These are phyloP conservation scores for Tolypocladium pustulatum DNA, from an alignment of 2,329 filamentous ascomycete species.

Conservation along the genomic window DNA sequence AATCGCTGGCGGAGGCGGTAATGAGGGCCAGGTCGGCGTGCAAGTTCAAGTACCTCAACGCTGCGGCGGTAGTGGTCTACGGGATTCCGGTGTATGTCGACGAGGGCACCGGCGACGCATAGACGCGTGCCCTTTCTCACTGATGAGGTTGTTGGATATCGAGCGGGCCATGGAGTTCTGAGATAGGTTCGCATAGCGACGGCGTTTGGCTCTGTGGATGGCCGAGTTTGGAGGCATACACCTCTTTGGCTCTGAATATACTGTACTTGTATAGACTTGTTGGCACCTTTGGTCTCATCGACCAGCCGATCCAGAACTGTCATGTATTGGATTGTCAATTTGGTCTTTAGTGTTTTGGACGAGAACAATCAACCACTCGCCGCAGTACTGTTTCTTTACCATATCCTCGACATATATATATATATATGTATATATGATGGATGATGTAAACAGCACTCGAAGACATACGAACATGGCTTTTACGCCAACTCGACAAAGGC, in stretches of 20 bases:
- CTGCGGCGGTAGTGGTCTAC: conserved; percentile 87
- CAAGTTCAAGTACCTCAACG: conserved; percentile 82
- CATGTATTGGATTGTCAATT: not conserved
- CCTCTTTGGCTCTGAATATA: not conserved
- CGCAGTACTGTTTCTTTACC: not conserved
- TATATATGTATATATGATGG: no score
- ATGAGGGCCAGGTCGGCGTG: conserved; percentile 66
- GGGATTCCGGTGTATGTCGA: conserved; percentile 82
- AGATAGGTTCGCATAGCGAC: not conserved
- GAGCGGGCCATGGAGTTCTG: not conserved
- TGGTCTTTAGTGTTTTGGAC: not conserved
- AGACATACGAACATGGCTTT: no score
- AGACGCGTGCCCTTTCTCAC: not conserved
- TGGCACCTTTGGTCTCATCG: not conserved
- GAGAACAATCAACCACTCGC: not conserved
- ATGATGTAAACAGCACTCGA: no score
- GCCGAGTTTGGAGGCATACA: not conserved
- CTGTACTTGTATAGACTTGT: not conserved
- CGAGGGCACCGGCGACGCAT: conserved; percentile 12
- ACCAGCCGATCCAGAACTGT: not conserved
- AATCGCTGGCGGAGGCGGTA: conserved; percentile 70
- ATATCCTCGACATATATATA: no score
- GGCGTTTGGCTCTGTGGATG: not conserved
- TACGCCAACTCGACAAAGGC: no score
- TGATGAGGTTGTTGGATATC: not conserved